Evolutionary conservation across 805 yeast species (phyloP).

Genomic region (Starmerella riodocensis): DNA sequence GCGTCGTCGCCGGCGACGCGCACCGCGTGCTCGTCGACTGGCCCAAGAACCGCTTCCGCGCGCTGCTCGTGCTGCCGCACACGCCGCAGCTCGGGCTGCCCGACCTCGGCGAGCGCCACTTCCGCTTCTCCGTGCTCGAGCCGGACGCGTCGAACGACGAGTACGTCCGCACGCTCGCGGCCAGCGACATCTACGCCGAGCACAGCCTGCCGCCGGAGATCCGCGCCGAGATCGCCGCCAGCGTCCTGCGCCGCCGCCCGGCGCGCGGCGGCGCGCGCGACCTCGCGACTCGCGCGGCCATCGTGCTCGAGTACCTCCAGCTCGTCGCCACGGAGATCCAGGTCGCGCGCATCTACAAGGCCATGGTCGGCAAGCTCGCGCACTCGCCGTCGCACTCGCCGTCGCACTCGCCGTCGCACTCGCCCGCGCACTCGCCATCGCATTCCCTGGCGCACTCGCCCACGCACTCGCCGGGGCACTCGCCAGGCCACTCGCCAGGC

Average conservation of each 20-base stretch:
- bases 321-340: conserved; percentile 49
- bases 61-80: conserved; percentile 43
- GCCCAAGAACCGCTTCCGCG: conserved; percentile 51
- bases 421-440: conserved; percentile 8
- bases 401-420: conserved; percentile 5
- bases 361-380: conserved; percentile 26
- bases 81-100: conserved; percentile 34
- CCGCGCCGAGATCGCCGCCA: conserved; percentile 32
- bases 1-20: conserved; percentile 37
- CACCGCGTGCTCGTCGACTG: conserved; percentile 56
- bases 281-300: conserved; percentile 29
- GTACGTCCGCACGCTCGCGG: conserved; percentile 35
- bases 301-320: conserved; percentile 38
- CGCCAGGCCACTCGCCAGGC: conserved; percentile 3
- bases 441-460: conserved; percentile 13
- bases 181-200: conserved; percentile 44
- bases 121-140: conserved; percentile 31
- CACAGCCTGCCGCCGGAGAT: conserved; percentile 35
- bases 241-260: conserved; percentile 22
- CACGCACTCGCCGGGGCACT: conserved; percentile 4
- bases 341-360: conserved; percentile 49
- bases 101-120: conserved; percentile 22
- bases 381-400: not conserved
- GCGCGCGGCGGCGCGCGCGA: conserved; percentile 6
- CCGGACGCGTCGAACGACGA: conserved; percentile 34